Conservation (phyloP, 2,329 filamentous ascomycete genomes). For the Kalaharituber pfeilii region DNA sequence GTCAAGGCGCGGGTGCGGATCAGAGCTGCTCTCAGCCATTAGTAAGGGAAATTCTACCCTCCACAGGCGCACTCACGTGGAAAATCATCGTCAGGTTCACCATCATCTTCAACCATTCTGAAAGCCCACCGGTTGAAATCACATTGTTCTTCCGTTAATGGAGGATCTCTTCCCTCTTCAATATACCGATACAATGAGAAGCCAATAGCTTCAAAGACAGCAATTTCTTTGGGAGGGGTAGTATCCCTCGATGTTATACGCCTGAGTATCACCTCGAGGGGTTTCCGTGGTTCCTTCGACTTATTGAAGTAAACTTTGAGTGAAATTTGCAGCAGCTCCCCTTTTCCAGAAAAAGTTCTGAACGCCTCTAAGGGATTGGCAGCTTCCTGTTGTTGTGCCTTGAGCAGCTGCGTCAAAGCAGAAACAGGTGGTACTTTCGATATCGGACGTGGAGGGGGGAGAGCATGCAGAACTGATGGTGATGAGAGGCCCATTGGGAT, state of each 20-base stretch:
- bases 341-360: conserved; percentile 58
- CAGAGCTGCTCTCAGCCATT: conserved; percentile 33
- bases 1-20: conserved; percentile 56
- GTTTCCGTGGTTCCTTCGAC: conserved; percentile 44
- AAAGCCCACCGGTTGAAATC: conserved; percentile 72
- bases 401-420: conserved; percentile 31
- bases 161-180: conserved; percentile 55
- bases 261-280: conserved; percentile 54
- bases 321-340: conserved; percentile 56
- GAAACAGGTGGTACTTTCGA: conserved; percentile 25
- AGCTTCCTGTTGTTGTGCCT: conserved; percentile 51
- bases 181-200: conserved; percentile 61
- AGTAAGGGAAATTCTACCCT: neutral
- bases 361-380: conserved; percentile 60
- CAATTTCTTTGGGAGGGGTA: conserved; percentile 40
- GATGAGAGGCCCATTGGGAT: conserved; percentile 25
- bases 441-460: conserved; percentile 46
- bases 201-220: conserved; percentile 66
- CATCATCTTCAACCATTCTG: conserved; percentile 54
- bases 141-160: conserved; percentile 45
- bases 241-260: conserved; percentile 41
- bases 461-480: conserved; percentile 25
- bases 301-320: conserved; percentile 64
- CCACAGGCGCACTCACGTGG: conserved; percentile 30
- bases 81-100: conserved; percentile 72